Base-by-base conservation (phyloP, 371 early-diverging fungal species). In the Lichtheimia hyalospora region DNA sequence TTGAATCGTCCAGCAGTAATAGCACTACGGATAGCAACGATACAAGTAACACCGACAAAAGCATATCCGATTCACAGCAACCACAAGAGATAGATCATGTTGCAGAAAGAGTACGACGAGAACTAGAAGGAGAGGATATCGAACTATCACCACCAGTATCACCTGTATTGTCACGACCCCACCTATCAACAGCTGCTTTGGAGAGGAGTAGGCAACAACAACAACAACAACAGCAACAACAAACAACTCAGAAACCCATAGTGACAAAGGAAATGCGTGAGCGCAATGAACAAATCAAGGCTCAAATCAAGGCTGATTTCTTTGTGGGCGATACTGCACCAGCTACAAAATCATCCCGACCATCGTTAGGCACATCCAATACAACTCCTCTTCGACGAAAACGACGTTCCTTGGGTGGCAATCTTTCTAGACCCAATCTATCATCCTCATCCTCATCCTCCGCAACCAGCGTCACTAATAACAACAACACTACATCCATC, bases 281-380 rank as follows among this genome's bases (percentile, higher is more conserved):
- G 3, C 68, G 67, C 3, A 54, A 62, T 21, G 55, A 67, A 34
- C 42, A 69, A 46, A 66, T 65, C 58, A 63, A 63, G 20, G 71
- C 68, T 25, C 69, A 70, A 23, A 73, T 76, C 34, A 76, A 76
- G 53, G 76, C 73, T 13, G 60, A 69, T 28, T 71, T 76, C 34
- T 76, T 73, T 23, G 57, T 76, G 41, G 73, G 63, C 12, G 21
- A 63, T 16, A 60, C 48, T 1, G 69, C 53, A 16, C 16, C 53
- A 1, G 18, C 52, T 15, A 34, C 51, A 18, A 64, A 64, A 56
- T 39, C 57, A 34, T 55, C 57, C 5, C 65, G 57, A 0, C 42
- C 24, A 14, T 53, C 63, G n/a, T 10, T 21, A 6, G 53, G 53
- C 28, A 50, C 53, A 12, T 44, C 25, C 39, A 56, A 41, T 12